Evolutionary conservation across 495 filamentous ascomycete genomes (phyloP).

Genomic region (Filosporella fistucella): DNA sequence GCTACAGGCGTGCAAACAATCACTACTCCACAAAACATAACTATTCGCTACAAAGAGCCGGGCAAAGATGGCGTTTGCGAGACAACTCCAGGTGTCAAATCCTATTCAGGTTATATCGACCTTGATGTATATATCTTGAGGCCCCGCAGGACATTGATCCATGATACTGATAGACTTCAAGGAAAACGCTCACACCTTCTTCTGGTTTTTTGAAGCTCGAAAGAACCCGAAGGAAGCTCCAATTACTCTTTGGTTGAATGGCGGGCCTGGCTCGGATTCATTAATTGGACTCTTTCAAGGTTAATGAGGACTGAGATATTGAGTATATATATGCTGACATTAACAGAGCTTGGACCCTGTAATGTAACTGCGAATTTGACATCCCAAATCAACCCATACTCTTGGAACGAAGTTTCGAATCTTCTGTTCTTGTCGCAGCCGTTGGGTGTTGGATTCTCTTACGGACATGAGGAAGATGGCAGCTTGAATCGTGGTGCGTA

Average conservation of each 20-base stretch:
- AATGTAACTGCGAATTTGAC: slow-evolving; percentile 41
- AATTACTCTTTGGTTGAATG: slow-evolving; percentile 38
- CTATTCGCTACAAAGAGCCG: slow-evolving; percentile 49
- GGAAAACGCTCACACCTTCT: slow-evolving; percentile 60
- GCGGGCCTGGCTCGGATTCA: slow-evolving; percentile 52
- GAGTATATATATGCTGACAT: not conserved
- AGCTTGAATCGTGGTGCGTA: slow-evolving; percentile 4
- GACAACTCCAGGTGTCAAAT: slow-evolving; percentile 13
- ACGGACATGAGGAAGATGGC: slow-evolving; percentile 19
- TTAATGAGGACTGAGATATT: slow-evolving; percentile 9
- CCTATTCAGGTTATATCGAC: slow-evolving; percentile 35
- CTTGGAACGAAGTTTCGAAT: slow-evolving; percentile 54
- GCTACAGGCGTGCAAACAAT: slow-evolving; percentile 53
- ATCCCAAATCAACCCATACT: slow-evolving; percentile 45
- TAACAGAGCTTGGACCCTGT: slow-evolving; percentile 48
- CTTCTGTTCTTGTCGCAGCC: slow-evolving; percentile 55
- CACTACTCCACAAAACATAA: slow-evolving; percentile 49
- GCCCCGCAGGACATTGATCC: not conserved
- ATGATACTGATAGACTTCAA: slow-evolving; percentile 3
- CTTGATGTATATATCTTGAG: slow-evolving; percentile 15
- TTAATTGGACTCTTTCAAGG: slow-evolving; percentile 54
- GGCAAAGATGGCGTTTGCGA: slow-evolving; percentile 33
- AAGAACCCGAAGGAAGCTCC: slow-evolving; percentile 34
- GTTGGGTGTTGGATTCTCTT: slow-evolving; percentile 54
- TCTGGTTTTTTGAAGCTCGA: slow-evolving; percentile 46